Conservation (phyloP, 805 yeast species). For the Cyberlindnera americana region DNA sequence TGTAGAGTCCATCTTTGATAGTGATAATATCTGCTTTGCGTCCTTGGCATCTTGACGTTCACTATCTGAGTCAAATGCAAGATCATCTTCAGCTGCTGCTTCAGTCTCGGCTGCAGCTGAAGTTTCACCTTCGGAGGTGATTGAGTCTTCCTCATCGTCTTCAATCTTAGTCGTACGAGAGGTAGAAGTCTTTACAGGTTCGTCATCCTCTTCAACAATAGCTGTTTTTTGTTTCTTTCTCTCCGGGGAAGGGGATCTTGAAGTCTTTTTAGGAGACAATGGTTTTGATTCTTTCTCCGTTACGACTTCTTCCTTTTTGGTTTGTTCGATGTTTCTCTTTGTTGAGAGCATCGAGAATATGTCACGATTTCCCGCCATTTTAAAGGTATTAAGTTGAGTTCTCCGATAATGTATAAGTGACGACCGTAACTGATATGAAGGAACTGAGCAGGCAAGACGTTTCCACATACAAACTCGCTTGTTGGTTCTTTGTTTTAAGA, state of each 20-base stretch:
- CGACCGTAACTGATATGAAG: too few species aligned
- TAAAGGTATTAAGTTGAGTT: slow-evolving; percentile 3
- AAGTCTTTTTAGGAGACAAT: background rate
- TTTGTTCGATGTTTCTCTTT: slow-evolving; percentile 8
- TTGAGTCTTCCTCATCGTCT: slow-evolving; percentile 1
- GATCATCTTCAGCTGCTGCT: slow-evolving; percentile 15
- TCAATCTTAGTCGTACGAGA: background rate
- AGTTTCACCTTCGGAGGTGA: background rate
- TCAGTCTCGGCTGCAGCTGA: background rate
- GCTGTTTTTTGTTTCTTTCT: slow-evolving; percentile 11
- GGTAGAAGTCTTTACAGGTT: background rate
- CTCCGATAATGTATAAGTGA: background rate
- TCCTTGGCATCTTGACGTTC: slow-evolving; percentile 24
- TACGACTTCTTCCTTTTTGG: background rate
- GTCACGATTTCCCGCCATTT: slow-evolving; percentile 23
- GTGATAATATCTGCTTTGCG: slow-evolving; percentile 21
- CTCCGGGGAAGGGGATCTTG: slow-evolving; percentile 7
- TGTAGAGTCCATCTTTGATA: slow-evolving; percentile 13
- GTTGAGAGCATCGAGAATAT: slow-evolving; percentile 26
- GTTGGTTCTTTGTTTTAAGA: too few species aligned
- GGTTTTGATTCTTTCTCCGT: background rate
- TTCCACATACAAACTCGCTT: slow-evolving; percentile 8
- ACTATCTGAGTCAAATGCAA: slow-evolving; percentile 24
- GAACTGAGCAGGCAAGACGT: background rate
- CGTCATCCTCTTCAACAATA: background rate